Base-by-base conservation (phyloP, 768 basidiomycete species). In the Tubosaeta sp. region DNA sequence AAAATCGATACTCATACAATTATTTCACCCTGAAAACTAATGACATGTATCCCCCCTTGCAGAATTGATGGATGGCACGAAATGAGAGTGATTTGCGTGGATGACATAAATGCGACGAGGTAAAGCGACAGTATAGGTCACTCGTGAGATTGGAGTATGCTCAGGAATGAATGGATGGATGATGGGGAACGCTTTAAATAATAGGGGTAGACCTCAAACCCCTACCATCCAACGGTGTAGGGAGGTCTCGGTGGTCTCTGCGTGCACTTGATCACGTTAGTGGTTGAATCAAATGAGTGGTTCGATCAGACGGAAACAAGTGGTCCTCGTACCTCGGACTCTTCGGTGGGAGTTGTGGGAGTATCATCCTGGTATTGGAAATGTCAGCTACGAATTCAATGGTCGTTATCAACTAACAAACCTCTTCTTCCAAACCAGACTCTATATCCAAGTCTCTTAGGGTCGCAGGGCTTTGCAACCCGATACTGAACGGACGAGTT, bases 211-310 rank as follows among this genome's bases (percentile, higher is more conserved):
- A 6, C n/a, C 41, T 25, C 22, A 18, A 46, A 2, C 41, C 16
- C 27, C 46, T 24, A 59, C 54, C 57, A 55, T 22, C 48, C 59
- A 19, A 42, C 32, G 11, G 57, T 30, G 30, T 54, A 57, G 27
- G 44, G 4, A 42, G 53, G 52, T 36, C 36, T 48, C 21, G 24
- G 39, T 47, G 6, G 25, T 31, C 12, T 29, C 47, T 56, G 51
- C 9, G 2, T 11, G n/a, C 10, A 38, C 34, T 44, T 24, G 25
- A 34, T 16, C 14, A 27, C 6, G 19, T 12, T 16, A 16, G 21
- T 38, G 18, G 21, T 38, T 38, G 18, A 6, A 24, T 44, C 16
- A 13, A 10, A 18, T 40, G 18, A 22, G n/a, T 30, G 18, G 25
- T 4, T n/a, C 3, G 7, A 12, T 18, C 9, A 11, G 43, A 25